Evolutionary conservation across 2,329 filamentous ascomycete genomes (phyloP), one percentile per base, ranked within the genome.

Genomic region (Stagonosporopsis vannaccii): DNA sequence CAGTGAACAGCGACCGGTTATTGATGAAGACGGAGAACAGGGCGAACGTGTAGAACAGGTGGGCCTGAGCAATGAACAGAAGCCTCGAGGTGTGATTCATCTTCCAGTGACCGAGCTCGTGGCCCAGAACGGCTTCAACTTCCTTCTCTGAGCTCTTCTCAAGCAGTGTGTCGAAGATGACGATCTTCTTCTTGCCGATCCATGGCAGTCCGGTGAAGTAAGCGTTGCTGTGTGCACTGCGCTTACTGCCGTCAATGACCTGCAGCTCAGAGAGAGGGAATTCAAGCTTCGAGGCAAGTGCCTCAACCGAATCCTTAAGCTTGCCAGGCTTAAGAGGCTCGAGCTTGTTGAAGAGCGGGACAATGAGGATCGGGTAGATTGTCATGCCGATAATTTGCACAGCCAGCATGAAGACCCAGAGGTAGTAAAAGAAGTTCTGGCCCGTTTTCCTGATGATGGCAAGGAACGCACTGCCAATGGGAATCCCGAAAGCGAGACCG

Each of bases 151-250:
- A 87, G 75, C 90, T 95, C 85, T 98, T 97, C 79, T 97, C 94
- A 61, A 99, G 92, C 61, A 99, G 80, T 5, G 96, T 99, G 75
- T 99, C 95, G 76, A 97, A 99, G 73, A 99, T 96, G 71, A 99
- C 95, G 81, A 99, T 99, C 82, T 98, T 96, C 85, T 98, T 98
- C 85, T 97, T 97, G 41, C 72, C 72, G 37, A 75, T 72, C 93
- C 94, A 99, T 37, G 95, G 95, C 52, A 99, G 85, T 58, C 95
- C 95, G 69, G 96, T 97, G 81, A 99, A 99, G 79, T 96, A 96
- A 19, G 91, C 91, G 72, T 96, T 96, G 79, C 89, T 92, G 79
- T 96, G 91, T 22, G 90, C 90, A 73, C 89, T 92, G 67, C 91
- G 85, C 82, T 94, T 94, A 80, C 90, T 93, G 45, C 91, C 92